Evolutionary conservation across 139 green algal genomes (phyloP), one percentile per base, ranked within the genome.

Genomic region (Haematococcus lacustris): DNA sequence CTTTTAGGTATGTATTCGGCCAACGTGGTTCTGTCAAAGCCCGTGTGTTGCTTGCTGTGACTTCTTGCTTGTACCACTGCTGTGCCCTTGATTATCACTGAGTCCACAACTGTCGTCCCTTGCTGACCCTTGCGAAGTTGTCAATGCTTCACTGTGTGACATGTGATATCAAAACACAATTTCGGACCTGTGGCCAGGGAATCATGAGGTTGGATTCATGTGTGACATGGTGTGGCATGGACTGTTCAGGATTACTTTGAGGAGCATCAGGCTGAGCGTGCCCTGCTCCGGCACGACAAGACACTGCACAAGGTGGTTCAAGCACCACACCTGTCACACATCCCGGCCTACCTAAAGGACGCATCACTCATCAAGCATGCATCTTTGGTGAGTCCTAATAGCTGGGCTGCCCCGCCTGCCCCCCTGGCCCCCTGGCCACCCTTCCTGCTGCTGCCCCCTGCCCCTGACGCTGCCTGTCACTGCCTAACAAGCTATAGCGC

Each of bases 1-100:
- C 98, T 76, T 80, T 98, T 21, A 88, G 88, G 38, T 32, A 33
- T n/a, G 93, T 98, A 87, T 78, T 98, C 79, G 86, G 98, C 70
- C 97, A 98, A 87, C n/a, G n/a, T n/a, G n/a, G n/a, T n/a, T n/a
- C n/a, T n/a, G n/a, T n/a, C n/a, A n/a, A n/a, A n/a, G n/a, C n/a
- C n/a, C n/a, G n/a, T n/a, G n/a, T n/a, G n/a, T n/a, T n/a, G n/a
- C n/a, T n/a, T n/a, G n/a, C n/a, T n/a, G n/a, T n/a, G n/a, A n/a
- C n/a, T n/a, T n/a, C n/a, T n/a, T n/a, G n/a, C n/a, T n/a, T n/a
- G n/a, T n/a, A n/a, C n/a, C n/a, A 82, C 66, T 38, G 65, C 51
- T 1, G 69, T 69, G 57, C 73, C 83, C 2, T 64, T 71, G 61
- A 61, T 71, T 5, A 35, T 35, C 62, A 28, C 9, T 28, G 28